A percentile compares a stretch with the other conserved stretches of the same genome.
phyloP scores from a whole-genome alignment of 148 eudicot genomes.

The Beta vulgaris region DNA sequence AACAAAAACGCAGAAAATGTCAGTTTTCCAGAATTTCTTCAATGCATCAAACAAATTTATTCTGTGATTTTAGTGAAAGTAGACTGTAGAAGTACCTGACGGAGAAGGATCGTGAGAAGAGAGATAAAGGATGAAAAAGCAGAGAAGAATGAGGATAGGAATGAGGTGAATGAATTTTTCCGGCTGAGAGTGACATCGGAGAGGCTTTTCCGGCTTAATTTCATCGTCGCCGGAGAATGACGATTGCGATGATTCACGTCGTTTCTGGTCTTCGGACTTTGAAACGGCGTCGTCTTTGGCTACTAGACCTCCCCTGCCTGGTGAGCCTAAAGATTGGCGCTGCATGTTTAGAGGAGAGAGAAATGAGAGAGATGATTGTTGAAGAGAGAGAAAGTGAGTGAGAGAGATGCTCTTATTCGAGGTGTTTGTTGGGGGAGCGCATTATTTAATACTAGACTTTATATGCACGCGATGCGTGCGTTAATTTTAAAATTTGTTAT shows the following conservation, averaged over 20 bases:
- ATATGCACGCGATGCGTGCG: too few relatives aligned
- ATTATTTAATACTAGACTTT: background rate
- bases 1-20: background rate
- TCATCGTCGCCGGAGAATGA: conserved; percentile 25
- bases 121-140: conserved; percentile 76
- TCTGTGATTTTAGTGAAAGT: too few relatives aligned
- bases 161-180: conserved; percentile 62
- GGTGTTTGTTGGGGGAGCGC: conserved; percentile 16
- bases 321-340: conserved; percentile 63
- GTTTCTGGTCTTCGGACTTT: conserved; percentile 24
- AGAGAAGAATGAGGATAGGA: conserved; percentile 60
- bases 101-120: conserved; percentile 74
- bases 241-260: conserved; percentile 34
- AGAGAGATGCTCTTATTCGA: conserved; percentile 16
- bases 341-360: conserved; percentile 43
- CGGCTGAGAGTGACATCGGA: conserved; percentile 26
- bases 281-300: conserved; percentile 23
- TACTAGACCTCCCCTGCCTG: conserved; percentile 20
- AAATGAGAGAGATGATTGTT: conserved; percentile 10
- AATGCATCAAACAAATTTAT: background rate
- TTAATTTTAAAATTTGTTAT: too few relatives aligned
- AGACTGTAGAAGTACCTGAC: conserved; percentile 36
- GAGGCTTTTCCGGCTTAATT: conserved; percentile 52
- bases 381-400: conserved; percentile 16
- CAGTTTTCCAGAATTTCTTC: background rate